Conservation (phyloP, 306 rosid genomes). For the Dryas octopetala region DNA sequence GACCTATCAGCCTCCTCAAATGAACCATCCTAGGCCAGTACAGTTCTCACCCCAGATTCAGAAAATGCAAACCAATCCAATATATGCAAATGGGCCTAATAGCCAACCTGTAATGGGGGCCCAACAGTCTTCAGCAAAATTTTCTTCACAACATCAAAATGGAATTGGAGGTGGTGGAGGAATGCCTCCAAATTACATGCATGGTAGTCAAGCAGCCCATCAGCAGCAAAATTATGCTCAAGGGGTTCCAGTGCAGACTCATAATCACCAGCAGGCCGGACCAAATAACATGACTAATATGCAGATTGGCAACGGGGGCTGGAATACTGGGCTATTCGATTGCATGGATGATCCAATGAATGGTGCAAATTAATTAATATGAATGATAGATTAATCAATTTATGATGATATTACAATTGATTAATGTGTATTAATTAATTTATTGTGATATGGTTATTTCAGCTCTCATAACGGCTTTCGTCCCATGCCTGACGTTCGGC, state of each 20-base stretch:
- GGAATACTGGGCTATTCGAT: conserved; percentile 25
- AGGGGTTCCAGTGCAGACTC: conserved; percentile 9
- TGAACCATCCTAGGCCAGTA: not conserved
- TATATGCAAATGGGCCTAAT: not conserved
- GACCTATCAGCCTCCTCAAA: not conserved
- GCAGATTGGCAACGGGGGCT: conserved; percentile 5
- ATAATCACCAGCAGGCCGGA: not conserved
- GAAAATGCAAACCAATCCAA: not conserved
- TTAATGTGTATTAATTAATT: not conserved
- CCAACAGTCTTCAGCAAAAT: not conserved
- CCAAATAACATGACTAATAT: too few species aligned
- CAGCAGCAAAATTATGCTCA: not conserved
- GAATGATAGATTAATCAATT: not conserved
- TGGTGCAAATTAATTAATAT: not conserved
- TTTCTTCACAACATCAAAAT: not conserved
- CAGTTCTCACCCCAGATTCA: conserved; percentile 9
- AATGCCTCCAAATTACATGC: too few species aligned
- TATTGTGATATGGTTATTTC: not conserved
- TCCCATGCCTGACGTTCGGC: conserved; percentile 32
- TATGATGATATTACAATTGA: not conserved
- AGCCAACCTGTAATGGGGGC: not conserved
- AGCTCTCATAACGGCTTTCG: conserved; percentile 26
- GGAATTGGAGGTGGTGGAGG: too few species aligned
- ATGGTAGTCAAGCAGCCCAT: not conserved
- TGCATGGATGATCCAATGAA: conserved; percentile 38